phyloP scores from a whole-genome alignment of 495 filamentous ascomycete genomes.

The Alectoria sarmentosa region DNA sequence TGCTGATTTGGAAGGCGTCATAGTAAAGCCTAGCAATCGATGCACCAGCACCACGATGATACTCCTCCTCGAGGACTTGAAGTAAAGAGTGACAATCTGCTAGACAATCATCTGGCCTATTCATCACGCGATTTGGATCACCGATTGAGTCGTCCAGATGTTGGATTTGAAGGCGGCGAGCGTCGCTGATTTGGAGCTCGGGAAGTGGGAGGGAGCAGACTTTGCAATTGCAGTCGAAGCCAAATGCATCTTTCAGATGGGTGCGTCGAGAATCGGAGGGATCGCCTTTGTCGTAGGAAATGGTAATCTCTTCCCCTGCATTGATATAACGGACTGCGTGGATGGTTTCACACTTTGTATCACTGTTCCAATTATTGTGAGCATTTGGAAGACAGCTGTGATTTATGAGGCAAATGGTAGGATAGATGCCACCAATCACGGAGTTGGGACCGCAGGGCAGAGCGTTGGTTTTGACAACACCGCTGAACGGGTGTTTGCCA shows the following conservation, averaged over 20 bases:
- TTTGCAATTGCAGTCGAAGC: slow-evolving; percentile 37
- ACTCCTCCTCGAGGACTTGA: slow-evolving; percentile 14
- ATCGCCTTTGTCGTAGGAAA: slow-evolving; percentile 32
- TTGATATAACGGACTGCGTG: slow-evolving; percentile 36
- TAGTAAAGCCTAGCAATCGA: slow-evolving; percentile 33
- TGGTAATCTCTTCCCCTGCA: slow-evolving; percentile 37
- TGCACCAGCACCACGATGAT: slow-evolving; percentile 26
- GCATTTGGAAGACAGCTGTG: not conserved
- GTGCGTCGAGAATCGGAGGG: slow-evolving; percentile 26
- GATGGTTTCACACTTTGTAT: slow-evolving; percentile 26
- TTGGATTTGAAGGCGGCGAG: slow-evolving; percentile 8
- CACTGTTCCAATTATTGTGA: not conserved
- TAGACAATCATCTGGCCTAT: not conserved
- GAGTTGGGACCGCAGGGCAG: not conserved
- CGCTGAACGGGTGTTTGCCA: not conserved
- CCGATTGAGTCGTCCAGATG: not conserved
- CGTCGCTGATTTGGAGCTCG: slow-evolving; percentile 30
- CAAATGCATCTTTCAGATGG: slow-evolving; percentile 32
- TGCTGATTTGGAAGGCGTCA: slow-evolving; percentile 41
- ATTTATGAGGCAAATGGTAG: not conserved
- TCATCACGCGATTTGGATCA: not conserved
- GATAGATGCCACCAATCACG: not conserved
- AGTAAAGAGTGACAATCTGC: not conserved
- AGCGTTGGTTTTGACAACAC: not conserved
- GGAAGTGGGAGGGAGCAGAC: slow-evolving; percentile 29